Percentiles rank a stretch among this genome's conserved stretches.
Conservation (phyloP, 2,329 filamentous ascomycete genomes). For the Lachnellula cervina region DNA sequence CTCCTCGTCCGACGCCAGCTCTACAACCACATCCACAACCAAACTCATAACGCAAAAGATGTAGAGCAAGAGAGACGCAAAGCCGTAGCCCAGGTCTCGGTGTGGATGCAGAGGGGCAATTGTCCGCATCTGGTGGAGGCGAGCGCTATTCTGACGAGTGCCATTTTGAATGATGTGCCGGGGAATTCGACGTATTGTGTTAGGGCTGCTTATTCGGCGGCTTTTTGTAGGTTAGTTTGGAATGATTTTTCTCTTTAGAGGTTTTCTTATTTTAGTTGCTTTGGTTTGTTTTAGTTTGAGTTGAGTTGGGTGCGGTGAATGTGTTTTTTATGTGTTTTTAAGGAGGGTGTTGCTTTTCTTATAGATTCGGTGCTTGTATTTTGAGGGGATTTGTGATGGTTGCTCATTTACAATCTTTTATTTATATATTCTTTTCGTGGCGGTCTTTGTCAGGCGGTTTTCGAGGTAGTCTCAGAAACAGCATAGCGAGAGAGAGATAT, state of each 20-base stretch:
- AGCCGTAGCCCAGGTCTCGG: slow-evolving; percentile 52
- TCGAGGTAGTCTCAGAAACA: no score
- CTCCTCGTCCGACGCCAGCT: slow-evolving; percentile 60
- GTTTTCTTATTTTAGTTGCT: no score
- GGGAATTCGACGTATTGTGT: slow-evolving; percentile 48
- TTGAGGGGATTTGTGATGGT: no score
- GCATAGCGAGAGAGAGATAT: no score
- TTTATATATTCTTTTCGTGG: no score
- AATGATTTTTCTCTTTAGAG: neutral
- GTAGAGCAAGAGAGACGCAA: slow-evolving; percentile 34
- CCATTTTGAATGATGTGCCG: slow-evolving; percentile 56
- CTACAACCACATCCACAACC: slow-evolving; percentile 37
- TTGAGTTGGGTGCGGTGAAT: neutral
- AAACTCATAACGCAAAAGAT: slow-evolving; percentile 21
- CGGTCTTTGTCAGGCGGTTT: no score
- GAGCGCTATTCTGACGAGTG: slow-evolving; percentile 67
- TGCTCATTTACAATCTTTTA: no score
- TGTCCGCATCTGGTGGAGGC: slow-evolving; percentile 78
- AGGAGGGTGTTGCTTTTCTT: no score
- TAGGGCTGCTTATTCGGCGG: slow-evolving; percentile 66
- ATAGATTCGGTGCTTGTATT: no score
- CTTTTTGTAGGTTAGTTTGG: slow-evolving; percentile 63
- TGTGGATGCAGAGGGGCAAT: slow-evolving; percentile 67
- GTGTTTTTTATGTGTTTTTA: neutral
- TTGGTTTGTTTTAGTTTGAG: neutral